A percentile compares a stretch with the other conserved stretches of the same genome.
phyloP scores from a whole-genome alignment of 108 stramenopile species.

The Seminavis robusta region DNA sequence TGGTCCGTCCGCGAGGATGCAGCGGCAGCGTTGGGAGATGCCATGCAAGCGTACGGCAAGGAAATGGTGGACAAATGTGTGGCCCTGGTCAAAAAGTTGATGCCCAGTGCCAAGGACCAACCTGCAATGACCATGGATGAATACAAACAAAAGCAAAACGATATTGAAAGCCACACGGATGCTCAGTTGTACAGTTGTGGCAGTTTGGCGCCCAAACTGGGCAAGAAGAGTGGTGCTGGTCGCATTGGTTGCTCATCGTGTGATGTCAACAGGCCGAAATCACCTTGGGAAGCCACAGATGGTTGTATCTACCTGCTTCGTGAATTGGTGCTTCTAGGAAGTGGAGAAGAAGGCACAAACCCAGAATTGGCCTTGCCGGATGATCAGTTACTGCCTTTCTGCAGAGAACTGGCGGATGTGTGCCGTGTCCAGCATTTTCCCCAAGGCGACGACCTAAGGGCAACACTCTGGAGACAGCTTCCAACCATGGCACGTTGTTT shows the following conservation, averaged over 20 bases:
- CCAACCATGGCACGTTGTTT: conserved; percentile 72
- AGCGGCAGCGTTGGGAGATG: conserved; percentile 91
- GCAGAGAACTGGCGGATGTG: conserved; percentile 73
- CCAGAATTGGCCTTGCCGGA: conserved; percentile 33
- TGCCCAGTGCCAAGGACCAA: conserved; percentile 74
- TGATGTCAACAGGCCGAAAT: conserved; percentile 77
- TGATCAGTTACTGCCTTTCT: conserved; percentile 52
- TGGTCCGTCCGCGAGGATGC: conserved; percentile 96
- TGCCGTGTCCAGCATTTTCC: conserved; percentile 83
- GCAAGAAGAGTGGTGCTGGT: conserved; percentile 88
- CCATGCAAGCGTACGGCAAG: conserved; percentile 70
- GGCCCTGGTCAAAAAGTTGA: conserved; percentile 29
- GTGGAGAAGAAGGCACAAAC: conserved; percentile 12
- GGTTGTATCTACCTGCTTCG: conserved; percentile 90
- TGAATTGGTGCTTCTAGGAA: conserved; percentile 54
- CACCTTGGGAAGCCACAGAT: conserved; percentile 95
- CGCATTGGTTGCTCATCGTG: conserved; percentile 86
- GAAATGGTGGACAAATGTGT: conserved; percentile 60
- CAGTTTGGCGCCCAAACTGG: conserved; percentile 90
- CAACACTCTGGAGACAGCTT: conserved; percentile 77
- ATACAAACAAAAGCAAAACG: conserved; percentile 77
- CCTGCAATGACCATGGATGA: conserved; percentile 84
- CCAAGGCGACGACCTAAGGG: conserved; percentile 73
- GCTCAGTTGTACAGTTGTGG: conserved; percentile 91
- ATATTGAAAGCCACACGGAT: conserved; percentile 71